Percentiles rank a stretch among this genome's conserved stretches.
Conservation (phyloP, 495 filamentous ascomycete species). For the Penicillium flavigenum region DNA sequence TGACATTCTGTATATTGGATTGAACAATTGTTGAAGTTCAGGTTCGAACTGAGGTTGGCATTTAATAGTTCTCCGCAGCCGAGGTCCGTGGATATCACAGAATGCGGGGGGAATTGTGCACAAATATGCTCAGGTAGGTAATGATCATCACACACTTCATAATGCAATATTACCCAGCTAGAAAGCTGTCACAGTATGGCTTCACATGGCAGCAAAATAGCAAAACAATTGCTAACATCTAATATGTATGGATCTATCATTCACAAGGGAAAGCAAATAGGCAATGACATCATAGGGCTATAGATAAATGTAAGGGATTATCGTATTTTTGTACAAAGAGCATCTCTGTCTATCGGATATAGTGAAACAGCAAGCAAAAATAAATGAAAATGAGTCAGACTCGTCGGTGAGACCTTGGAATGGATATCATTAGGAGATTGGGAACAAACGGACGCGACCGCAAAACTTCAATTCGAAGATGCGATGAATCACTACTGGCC, state of each 20-base stretch:
- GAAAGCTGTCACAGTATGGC: too few relatives aligned
- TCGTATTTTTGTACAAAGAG: not conserved
- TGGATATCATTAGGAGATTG: slow-evolving; percentile 7
- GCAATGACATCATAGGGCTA: not conserved
- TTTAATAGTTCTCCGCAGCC: slow-evolving; percentile 30
- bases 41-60: not conserved
- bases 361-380: not conserved
- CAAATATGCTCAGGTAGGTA: too few relatives aligned
- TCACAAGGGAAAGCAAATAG: not conserved
- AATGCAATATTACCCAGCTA: too few relatives aligned
- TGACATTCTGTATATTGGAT: slow-evolving; percentile 17
- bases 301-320: not conserved
- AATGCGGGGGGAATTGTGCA: slow-evolving; percentile 32
- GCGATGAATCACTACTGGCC: slow-evolving; percentile 3
- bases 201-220: too few relatives aligned
- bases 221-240: too few relatives aligned
- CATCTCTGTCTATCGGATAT: not conserved
- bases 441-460: not conserved
- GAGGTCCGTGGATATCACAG: slow-evolving; percentile 30
- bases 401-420: not conserved
- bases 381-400: not conserved
- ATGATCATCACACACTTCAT: too few relatives aligned
- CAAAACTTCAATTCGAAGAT: slow-evolving; percentile 1
- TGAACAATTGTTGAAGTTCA: not conserved
- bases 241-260: too few relatives aligned